A percentile compares a stretch with the other conserved stretches of the same genome.
Evolutionary conservation across 228 moss, liverwort and hornwort species (phyloP).

Genomic region (Sphagnum fallax): DNA sequence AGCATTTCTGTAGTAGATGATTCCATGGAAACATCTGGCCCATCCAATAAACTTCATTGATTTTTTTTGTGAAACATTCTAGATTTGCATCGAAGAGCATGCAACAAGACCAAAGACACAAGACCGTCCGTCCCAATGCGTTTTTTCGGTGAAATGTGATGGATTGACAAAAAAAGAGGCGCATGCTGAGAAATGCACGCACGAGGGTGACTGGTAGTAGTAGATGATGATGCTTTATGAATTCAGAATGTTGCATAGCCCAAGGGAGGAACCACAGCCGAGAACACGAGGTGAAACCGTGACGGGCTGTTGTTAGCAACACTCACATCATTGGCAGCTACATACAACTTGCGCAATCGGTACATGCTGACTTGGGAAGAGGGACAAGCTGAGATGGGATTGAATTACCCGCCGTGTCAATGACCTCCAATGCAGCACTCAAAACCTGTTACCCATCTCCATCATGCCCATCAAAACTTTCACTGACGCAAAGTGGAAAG

Average conservation of each 20-base stretch:
- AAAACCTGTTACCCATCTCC: conserved; percentile 40
- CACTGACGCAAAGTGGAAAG: too few species aligned
- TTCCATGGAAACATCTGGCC: conserved; percentile 51
- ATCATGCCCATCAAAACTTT: too few species aligned
- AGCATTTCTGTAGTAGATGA: conserved; percentile 34
- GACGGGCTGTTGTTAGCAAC: conserved; percentile 27
- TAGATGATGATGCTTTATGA: conserved; percentile 15
- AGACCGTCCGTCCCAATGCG: too few species aligned
- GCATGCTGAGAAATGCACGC: conserved; percentile 3
- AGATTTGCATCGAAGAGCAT: too few species aligned
- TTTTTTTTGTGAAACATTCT: too few species aligned
- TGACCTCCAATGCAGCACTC: conserved; percentile 57
- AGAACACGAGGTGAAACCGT: conserved; percentile 58
- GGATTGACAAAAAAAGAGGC: neutral
- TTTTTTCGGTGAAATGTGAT: too few species aligned
- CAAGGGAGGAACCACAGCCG: conserved; percentile 70
- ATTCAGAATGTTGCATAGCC: conserved; percentile 70
- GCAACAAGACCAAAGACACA: too few species aligned
- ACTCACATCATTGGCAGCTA: conserved; percentile 36
- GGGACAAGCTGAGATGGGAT: conserved; percentile 77
- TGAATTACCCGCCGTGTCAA: conserved; percentile 56
- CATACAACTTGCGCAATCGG: conserved; percentile 52
- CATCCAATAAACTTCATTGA: neutral
- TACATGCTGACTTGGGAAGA: conserved; percentile 34
- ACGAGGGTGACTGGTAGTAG: conserved; percentile 15